Evolutionary conservation across 352 stramenopile genomes (phyloP), one percentile per base, ranked within the genome.

Genomic region (Phytophthora lateralis): DNA sequence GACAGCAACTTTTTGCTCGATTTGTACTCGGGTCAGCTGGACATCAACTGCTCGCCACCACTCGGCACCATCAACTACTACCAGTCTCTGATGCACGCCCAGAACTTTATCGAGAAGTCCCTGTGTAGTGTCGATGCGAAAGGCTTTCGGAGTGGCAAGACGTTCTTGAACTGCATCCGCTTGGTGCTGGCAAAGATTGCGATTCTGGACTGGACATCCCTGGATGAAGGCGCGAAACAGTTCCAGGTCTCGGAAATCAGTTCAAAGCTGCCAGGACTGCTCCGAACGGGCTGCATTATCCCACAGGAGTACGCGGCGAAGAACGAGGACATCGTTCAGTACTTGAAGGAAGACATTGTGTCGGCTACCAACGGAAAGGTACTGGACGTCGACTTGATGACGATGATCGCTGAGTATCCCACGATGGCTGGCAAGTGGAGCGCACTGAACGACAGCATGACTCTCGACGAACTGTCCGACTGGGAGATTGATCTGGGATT

Each of bases 171-270:
- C 32, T 91, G 83, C 53, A 71, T 95, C 24, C 78, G 80, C 0
- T 63, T 93, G 29, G 70, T 93, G 27, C 53, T 95, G 0, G 78
- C 83, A 0, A 95, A 95, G 55, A 89, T 95, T 17, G 75, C 81
- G 6, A 90, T 93, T 50, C 43, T 95, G 17, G 83, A 93, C 39
- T 95, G 83, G 81, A 95, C 85, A 2, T 88, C 76, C 0, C 55
- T 93, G 5, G 85, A 95, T 47, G 76, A 90, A 55, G 82, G 73
- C 12, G 66, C 76, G 47, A 48, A 77, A 69, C 58, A 73, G 42
- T 76, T 90, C 24, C 76, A 88, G 43, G 37, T 92, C 8, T 64
- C 73, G 4, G 83, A 92, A 47, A 44, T 87, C 14, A 69, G 49
- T 8, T 69, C 66, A 0, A 82, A 85, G 41, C 43, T 92, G 0